A percentile compares a stretch with the other conserved stretches of the same genome.
Evolutionary conservation across 768 basidiomycete genomes (phyloP).

Genomic region (Russula sp.): DNA sequence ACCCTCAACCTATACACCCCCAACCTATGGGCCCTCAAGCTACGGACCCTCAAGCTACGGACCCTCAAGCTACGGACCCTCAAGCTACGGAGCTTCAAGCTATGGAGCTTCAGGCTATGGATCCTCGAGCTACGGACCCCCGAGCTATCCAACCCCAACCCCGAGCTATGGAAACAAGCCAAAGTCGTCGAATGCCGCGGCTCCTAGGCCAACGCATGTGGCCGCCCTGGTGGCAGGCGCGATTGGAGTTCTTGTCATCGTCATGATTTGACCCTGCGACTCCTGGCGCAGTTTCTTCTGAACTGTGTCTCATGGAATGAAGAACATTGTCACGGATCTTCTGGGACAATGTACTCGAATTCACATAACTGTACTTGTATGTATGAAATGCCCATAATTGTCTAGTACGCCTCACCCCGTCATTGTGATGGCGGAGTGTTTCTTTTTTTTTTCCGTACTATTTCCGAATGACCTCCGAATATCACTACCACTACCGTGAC

Average conservation of each 20-base stretch:
- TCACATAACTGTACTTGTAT: neutral
- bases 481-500: too few relatives aligned
- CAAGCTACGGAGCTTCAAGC: neutral
- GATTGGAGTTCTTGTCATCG: neutral
- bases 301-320: neutral
- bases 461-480: too few relatives aligned
- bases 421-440: too few relatives aligned
- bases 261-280: neutral
- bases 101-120: neutral
- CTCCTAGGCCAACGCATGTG: neutral
- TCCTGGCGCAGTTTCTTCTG: neutral
- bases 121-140: too few relatives aligned
- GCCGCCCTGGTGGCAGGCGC: constrained; percentile 8
- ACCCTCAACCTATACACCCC: neutral
- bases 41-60: neutral
- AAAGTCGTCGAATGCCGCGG: neutral
- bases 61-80: neutral
- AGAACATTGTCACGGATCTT: neutral
- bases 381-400: too few relatives aligned
- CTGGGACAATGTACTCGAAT: neutral
- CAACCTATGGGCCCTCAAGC: neutral
- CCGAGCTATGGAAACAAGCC: neutral
- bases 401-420: too few relatives aligned
- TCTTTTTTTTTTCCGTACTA: too few relatives aligned
- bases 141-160: too few relatives aligned